Base-by-base conservation (phyloP, 495 filamentous ascomycete genomes). In the Hypoxylon trugodes region DNA sequence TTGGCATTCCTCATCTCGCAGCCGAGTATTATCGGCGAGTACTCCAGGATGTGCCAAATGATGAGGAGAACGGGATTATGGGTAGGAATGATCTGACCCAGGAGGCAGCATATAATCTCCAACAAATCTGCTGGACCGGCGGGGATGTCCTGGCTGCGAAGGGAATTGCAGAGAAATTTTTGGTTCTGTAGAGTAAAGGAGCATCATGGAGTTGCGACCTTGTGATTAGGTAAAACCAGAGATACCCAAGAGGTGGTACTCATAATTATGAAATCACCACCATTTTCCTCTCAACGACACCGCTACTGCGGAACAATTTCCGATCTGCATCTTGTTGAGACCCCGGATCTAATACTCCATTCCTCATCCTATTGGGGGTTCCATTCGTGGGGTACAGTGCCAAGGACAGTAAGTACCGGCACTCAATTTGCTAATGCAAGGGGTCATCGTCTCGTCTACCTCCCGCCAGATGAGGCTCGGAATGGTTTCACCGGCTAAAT, bases 1-100 rank as follows among this genome's bases (percentile, higher is more conserved):
- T 98, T 6, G 92, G 93, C 1, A 73, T 98, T 26, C 78, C 81
- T 10, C 89, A 93, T 70, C 71, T 96, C 10, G 94, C 95, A 2
- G 77, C 90, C 12, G 84, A 87, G 25, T 90, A 84, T 47, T 98
- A 97, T 70, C 74, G 86, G 58, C 78, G 45, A 47, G 54, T 38
- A 12, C 65, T 66, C 32, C 57, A 38, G 37, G 63, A 73, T 12
- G 49, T 54, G n/a, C 48, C 61, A 22, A 70, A 77, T 22, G 46
- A 67, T 50, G 36, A 63, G 6, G 32, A 12, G 21, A 25, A 61
- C n/a, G 56, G 51, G 8, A 48, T 70, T 16, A 65, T 73, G 42
- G 70, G 70, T 1, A 69, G 73, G n/a, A 86, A 88, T 40, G 81
- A 90, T 61, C 86, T 92, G 59, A 82, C 84, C 4, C 72, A 67